A percentile compares a stretch with the other conserved stretches of the same genome.
Evolutionary conservation across 2,329 filamentous ascomycete species (phyloP).

Genomic region (Balansia obtecta): DNA sequence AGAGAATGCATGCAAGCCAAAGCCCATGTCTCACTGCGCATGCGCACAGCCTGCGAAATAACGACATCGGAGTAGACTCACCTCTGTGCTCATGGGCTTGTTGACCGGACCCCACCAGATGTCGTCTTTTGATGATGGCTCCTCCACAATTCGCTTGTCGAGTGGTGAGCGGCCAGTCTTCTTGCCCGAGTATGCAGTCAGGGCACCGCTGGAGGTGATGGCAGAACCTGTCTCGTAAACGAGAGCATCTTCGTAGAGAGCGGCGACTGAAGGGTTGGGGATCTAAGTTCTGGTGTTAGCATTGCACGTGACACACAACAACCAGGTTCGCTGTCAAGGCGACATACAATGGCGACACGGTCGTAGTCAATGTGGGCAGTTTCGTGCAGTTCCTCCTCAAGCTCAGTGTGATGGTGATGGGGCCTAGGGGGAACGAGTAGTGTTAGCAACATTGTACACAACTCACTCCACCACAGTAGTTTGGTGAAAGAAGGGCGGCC

Average conservation of each 20-base stretch:
- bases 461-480: background rate
- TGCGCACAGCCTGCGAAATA: background rate
- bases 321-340: background rate
- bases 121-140: constrained; percentile 75
- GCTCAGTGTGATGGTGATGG: constrained; percentile 79
- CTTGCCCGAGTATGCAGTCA: constrained; percentile 94
- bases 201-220: constrained; percentile 87
- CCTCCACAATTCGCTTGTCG: constrained; percentile 96
- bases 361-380: constrained; percentile 99
- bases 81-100: constrained; percentile 95
- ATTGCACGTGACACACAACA: background rate
- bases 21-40: background rate
- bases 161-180: constrained; percentile 96
- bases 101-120: constrained; percentile 99
- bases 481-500: background rate
- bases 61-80: constrained; percentile 35
- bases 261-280: constrained; percentile 88
- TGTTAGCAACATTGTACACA: constrained; percentile 8
- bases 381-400: constrained; percentile 94
- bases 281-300: constrained; percentile 29
- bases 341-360: constrained; percentile 84
- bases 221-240: constrained; percentile 91
- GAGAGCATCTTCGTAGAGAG: constrained; percentile 97
- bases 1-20: background rate
- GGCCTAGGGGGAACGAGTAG: constrained; percentile 43